These are phyloP conservation scores for Rhodotorula toruloides DNA, from an alignment of 768 basidiomycete genomes.

Conservation along the genomic window DNA sequence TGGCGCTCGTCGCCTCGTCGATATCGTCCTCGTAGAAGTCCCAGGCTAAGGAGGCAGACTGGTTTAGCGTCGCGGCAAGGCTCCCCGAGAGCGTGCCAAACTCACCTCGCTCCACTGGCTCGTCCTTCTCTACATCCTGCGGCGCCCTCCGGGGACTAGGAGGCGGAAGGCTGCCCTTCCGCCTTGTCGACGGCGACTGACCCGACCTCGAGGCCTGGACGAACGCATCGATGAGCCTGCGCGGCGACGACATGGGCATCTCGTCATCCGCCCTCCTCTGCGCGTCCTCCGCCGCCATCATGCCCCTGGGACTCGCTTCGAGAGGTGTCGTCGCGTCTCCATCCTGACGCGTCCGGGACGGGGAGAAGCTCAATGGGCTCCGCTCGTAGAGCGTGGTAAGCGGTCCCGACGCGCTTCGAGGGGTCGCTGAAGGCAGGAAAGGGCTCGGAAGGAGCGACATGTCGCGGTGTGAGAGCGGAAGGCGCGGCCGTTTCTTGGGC, in stretches of 20 bases:
- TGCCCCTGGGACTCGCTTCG: neutral
- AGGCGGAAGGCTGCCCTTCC: slow-evolving; percentile 1
- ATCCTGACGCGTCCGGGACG: no score
- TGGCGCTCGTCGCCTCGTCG: neutral
- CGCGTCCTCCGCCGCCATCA: slow-evolving; percentile 17
- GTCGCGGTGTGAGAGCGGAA: neutral
- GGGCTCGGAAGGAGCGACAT: slow-evolving; percentile 15
- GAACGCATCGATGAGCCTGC: slow-evolving; percentile 24
- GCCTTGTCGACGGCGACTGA: neutral
- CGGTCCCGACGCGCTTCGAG: neutral
- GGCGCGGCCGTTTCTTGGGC: neutral
- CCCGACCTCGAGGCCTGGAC: neutral
- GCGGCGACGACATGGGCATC: neutral
- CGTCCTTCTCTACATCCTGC: neutral
- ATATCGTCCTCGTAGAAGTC: slow-evolving; percentile 17
- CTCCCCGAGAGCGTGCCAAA: neutral
- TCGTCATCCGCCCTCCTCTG: slow-evolving; percentile 7
- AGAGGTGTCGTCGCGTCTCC: neutral
- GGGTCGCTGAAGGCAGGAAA: neutral
- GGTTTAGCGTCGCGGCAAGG: neutral
- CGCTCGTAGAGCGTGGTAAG: slow-evolving; percentile 18
- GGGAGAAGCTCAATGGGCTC: no score
- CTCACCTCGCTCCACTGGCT: neutral
- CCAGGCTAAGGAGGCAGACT: slow-evolving; percentile 6
- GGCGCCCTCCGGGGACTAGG: neutral